Conservation (phyloP, 345 rosid species). For the Luvunga scandens region DNA sequence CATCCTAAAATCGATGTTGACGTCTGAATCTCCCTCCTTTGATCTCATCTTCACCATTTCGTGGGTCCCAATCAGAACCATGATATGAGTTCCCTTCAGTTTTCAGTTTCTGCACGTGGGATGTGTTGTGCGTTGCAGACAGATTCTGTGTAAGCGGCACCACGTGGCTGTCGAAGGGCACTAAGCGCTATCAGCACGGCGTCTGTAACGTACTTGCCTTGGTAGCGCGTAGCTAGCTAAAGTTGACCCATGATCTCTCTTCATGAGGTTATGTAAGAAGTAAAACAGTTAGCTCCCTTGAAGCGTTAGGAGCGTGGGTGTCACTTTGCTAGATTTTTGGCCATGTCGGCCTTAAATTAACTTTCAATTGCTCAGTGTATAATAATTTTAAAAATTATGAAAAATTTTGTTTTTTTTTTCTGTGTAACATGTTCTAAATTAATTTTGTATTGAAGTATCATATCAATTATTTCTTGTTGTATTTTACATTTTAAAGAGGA, state of each 20-base stretch:
- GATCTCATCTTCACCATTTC: constrained; percentile 29
- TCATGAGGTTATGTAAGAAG: constrained; percentile 24
- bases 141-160: not conserved
- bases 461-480: too few species aligned
- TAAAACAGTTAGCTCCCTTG: constrained; percentile 4
- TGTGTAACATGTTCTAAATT: too few species aligned
- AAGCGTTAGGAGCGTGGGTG: not conserved
- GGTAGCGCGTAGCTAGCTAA: not conserved
- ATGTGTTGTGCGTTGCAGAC: not conserved
- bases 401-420: too few species aligned
- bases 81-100: not conserved
- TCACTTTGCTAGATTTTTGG: not conserved
- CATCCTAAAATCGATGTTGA: constrained; percentile 39
- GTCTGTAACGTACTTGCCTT: not conserved
- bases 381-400: too few species aligned
- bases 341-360: too few species aligned
- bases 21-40: constrained; percentile 36
- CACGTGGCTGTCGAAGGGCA: not conserved
- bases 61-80: constrained; percentile 21
- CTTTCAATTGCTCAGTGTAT: too few species aligned
- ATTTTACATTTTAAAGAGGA: too few species aligned
- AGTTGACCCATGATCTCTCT: constrained; percentile 24
- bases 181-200: not conserved
- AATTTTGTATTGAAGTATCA: too few species aligned
- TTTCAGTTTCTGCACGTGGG: not conserved